phyloP scores from a whole-genome alignment of 768 basidiomycete genomes.

The Tylopilus felleus region DNA sequence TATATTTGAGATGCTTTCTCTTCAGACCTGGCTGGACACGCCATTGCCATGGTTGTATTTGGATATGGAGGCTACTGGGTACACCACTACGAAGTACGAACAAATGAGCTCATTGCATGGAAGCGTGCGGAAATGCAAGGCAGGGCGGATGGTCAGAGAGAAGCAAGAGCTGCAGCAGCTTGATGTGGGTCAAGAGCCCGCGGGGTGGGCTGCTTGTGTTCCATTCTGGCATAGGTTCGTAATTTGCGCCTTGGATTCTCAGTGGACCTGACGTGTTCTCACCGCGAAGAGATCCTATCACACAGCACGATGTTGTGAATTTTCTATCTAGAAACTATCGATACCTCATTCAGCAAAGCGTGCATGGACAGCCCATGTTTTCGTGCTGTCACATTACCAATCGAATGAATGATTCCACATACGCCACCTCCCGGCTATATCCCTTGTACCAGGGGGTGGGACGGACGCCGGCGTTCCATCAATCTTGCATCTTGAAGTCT shows the following conservation, averaged over 20 bases:
- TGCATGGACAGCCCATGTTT: background rate
- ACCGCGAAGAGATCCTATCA: slow-evolving; percentile 6
- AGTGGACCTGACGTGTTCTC: slow-evolving; percentile 6
- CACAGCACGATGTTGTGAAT: slow-evolving; percentile 6
- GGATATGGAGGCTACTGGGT: slow-evolving; percentile 76
- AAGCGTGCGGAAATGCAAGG: slow-evolving; percentile 60
- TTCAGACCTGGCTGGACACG: slow-evolving; percentile 70
- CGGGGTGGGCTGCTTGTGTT: background rate
- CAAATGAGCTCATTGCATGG: slow-evolving; percentile 56
- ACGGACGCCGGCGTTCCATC: background rate
- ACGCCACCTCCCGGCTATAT: background rate
- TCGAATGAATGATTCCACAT: background rate
- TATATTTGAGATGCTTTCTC: background rate
- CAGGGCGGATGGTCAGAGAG: slow-evolving; percentile 33
- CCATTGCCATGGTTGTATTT: slow-evolving; percentile 64
- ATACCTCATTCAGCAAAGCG: slow-evolving; percentile 9
- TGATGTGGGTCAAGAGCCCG: slow-evolving; percentile 13
- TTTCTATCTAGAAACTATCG: slow-evolving; percentile 18
- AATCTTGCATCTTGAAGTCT: background rate
- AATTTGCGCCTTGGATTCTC: background rate
- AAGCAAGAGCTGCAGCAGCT: slow-evolving; percentile 15
- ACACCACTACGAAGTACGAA: slow-evolving; percentile 62
- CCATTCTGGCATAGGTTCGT: slow-evolving; percentile 22
- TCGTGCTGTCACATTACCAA: slow-evolving; percentile 1
- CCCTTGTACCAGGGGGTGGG: background rate